Evolutionary conservation across 257 asterid species (phyloP).

Genomic region (Craterostigma plantagineum): DNA sequence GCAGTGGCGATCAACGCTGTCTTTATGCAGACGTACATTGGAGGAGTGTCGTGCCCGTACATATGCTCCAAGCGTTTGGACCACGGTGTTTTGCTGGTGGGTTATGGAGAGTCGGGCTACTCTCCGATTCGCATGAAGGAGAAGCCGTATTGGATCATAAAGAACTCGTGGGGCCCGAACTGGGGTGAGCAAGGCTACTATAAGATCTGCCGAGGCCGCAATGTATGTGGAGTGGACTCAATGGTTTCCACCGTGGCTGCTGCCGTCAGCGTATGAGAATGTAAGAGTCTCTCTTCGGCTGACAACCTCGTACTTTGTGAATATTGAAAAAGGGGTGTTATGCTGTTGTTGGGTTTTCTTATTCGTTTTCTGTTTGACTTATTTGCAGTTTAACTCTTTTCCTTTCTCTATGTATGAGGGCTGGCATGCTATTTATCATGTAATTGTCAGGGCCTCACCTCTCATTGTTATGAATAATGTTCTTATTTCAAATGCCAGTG

Average conservation of each 20-base stretch:
- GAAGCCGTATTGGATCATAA: slow-evolving; percentile 63
- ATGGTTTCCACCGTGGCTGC: slow-evolving; percentile 77
- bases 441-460: too few relatives aligned
- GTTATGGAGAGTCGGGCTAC: slow-evolving; percentile 49
- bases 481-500: too few relatives aligned
- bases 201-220: slow-evolving; percentile 43
- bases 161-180: slow-evolving; percentile 59
- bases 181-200: slow-evolving; percentile 67
- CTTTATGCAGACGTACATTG: slow-evolving; percentile 57
- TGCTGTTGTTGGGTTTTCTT: too few relatives aligned
- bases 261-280: slow-evolving; percentile 8
- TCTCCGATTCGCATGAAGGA: slow-evolving; percentile 49
- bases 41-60: slow-evolving; percentile 70
- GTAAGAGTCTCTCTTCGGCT: too few relatives aligned
- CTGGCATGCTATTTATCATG: too few relatives aligned
- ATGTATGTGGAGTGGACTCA: slow-evolving; percentile 67
- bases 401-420: too few relatives aligned
- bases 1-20: slow-evolving; percentile 69
- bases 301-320: too few relatives aligned
- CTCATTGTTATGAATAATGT: too few relatives aligned
- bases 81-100: slow-evolving; percentile 59
- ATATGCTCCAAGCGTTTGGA: slow-evolving; percentile 37
- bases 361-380: too few relatives aligned
- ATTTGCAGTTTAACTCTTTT: too few relatives aligned
- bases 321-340: too few relatives aligned